Evolutionary conservation across 129 eudicot genomes (phyloP).

Genomic region (Lactuca saligna): DNA sequence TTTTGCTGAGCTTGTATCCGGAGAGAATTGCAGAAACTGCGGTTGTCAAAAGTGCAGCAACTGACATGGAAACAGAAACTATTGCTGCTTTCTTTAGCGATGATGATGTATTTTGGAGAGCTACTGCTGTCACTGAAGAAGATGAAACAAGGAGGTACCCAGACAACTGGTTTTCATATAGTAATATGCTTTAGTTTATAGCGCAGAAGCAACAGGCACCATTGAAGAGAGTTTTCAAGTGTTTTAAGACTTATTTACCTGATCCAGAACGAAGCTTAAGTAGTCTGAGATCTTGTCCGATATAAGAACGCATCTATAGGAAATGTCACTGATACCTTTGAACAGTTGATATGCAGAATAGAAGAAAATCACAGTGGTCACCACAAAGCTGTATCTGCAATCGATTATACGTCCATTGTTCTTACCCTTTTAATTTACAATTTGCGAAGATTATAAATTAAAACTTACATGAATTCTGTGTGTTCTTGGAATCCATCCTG

Average conservation of each 20-base stretch:
- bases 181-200: not conserved
- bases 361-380: conserved; percentile 33
- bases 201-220: not conserved
- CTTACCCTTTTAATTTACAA: not conserved
- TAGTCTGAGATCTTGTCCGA: conserved; percentile 60
- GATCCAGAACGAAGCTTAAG: conserved; percentile 61
- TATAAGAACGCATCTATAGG: conserved; percentile 37
- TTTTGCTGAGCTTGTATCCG: conserved; percentile 64
- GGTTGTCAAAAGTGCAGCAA: conserved; percentile 41
- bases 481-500: conserved; percentile 29
- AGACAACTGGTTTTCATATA: conserved; percentile 42
- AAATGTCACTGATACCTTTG: conserved; percentile 55
- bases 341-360: conserved; percentile 61
- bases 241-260: conserved; percentile 30
- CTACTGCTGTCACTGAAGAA: conserved; percentile 45
- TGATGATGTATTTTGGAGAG: conserved; percentile 24
- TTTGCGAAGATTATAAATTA: not conserved
- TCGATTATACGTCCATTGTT: not conserved
- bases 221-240: not conserved
- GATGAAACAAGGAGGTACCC: conserved; percentile 60
- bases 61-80: conserved; percentile 54
- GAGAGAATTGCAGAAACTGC: conserved; percentile 52
- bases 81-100: conserved; percentile 47
- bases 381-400: conserved; percentile 48
- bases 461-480: conserved; percentile 49